Conservation (phyloP, 2,329 filamentous ascomycete genomes). For the Ophiostoma pallidulum region DNA sequence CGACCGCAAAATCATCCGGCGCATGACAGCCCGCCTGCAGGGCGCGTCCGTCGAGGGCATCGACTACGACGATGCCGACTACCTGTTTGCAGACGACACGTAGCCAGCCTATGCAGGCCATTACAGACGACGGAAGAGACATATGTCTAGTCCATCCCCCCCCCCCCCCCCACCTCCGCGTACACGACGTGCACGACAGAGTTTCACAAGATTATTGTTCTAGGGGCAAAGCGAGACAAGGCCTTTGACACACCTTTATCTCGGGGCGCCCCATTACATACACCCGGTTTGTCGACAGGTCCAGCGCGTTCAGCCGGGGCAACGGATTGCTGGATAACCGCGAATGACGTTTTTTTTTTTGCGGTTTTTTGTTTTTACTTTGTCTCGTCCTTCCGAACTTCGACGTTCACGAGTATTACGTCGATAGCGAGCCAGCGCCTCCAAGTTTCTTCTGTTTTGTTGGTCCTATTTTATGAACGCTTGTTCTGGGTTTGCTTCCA, state of each 20-base stretch:
- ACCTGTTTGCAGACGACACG: slow-evolving; percentile 6
- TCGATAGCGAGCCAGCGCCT: neutral
- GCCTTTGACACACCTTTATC: neutral
- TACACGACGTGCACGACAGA: too few relatives aligned
- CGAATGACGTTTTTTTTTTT: too few relatives aligned
- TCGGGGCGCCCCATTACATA: too few relatives aligned
- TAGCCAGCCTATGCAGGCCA: neutral
- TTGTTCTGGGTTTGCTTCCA: too few relatives aligned
- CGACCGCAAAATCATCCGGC: slow-evolving; percentile 23
- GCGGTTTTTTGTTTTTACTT: neutral
- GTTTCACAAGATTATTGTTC: neutral
- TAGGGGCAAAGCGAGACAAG: neutral
- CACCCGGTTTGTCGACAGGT: too few relatives aligned
- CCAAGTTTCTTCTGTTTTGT: neutral
- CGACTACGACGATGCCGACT: neutral
- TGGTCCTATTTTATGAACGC: too few relatives aligned
- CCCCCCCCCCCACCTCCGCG: too few relatives aligned
- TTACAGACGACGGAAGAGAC: too few relatives aligned
- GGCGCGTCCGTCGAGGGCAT: slow-evolving; percentile 1
- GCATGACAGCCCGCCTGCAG: slow-evolving; percentile 13
- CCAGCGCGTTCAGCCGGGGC: too few relatives aligned
- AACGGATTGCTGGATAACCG: too few relatives aligned
- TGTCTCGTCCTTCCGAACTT: neutral
- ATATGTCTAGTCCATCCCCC: too few relatives aligned
- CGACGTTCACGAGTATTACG: neutral